Base-by-base conservation (phyloP, 2,329 filamentous ascomycete species). In the Neofusicoccum ribis region DNA sequence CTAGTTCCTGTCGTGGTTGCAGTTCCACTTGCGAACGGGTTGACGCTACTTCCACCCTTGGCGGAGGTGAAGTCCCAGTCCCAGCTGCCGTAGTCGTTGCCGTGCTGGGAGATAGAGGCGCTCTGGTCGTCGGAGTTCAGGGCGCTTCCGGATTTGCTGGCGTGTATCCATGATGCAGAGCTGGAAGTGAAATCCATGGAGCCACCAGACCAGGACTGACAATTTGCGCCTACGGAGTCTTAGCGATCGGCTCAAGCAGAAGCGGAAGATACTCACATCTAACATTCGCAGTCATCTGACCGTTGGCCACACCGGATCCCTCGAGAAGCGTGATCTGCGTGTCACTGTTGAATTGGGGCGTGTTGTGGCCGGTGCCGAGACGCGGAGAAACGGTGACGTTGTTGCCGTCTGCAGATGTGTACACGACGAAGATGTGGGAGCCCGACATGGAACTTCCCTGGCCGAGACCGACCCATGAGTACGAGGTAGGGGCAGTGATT, bases 311-410 rank as follows among this genome's bases (percentile, higher is more conserved):
- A 2, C 85, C 84, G 3, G 82, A 83, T 3, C 85, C 85, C 49
- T 80, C 83, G 0, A 88, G 77, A 3, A 87, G 69, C 12, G 79
- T 80, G 17, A 85, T 76, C 62, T 83, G 68, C 1, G 82, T 77
- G 31, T 73, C 70, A 3, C 73, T 73, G 67, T 83, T 80, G 63
- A 78, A 72, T 15, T 71, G 67, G 2, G 85, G 85, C 67, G 77
- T 68, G 3, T 62, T 67, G 37, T 85, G 72, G 6, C 83, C 83
- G 12, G 70, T 76, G 8, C 80, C 81, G 6, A 78, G 69, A 46
- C 86, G 77, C 9, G 85, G 82, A 3, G 85, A 87, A 8, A 88
- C 68, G 0, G 86, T 88, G 14, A 88, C 83, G 67, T 86, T 87
- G 49, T 74, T 80, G 31, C 84, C 82, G 43, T 75, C 74, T 44